A percentile compares a stretch with the other conserved stretches of the same genome.
Conservation (phyloP, 305 asterid genomes). For the Fraxinus sp. region DNA sequence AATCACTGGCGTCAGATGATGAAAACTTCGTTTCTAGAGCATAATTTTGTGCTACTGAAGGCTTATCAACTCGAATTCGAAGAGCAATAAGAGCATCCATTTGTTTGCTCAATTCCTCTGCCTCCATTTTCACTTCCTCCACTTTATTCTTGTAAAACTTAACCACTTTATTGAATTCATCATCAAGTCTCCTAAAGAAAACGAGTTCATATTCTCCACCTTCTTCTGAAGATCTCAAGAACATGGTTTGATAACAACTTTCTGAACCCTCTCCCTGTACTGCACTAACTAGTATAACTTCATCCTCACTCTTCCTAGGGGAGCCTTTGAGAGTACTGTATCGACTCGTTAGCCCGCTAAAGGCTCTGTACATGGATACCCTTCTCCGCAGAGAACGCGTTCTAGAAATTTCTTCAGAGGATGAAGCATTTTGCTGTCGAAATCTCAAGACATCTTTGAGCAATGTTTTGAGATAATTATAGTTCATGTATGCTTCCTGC, state of each 20-base stretch:
- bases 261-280: conserved; percentile 37
- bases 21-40: not conserved
- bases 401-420: conserved; percentile 25
- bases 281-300: conserved; percentile 57
- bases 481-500: conserved; percentile 75
- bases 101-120: conserved; percentile 62
- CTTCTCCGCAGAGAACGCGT: conserved; percentile 44
- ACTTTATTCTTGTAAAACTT: conserved; percentile 58
- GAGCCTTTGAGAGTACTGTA: conserved; percentile 25
- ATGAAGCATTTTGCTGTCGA: conserved; percentile 27
- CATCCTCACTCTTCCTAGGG: conserved; percentile 50
- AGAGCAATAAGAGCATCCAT: conserved; percentile 89
- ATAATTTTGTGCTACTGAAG: conserved; percentile 28
- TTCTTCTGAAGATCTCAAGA: conserved; percentile 55
- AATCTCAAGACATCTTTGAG: conserved; percentile 46
- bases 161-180: conserved; percentile 67
- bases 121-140: conserved; percentile 49
- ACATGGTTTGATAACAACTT: conserved; percentile 56
- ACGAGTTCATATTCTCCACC: conserved; percentile 64
- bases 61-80: conserved; percentile 58
- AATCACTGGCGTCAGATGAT: not conserved
- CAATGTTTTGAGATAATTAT: conserved; percentile 44
- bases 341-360: conserved; percentile 59
- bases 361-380: conserved; percentile 70
- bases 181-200: conserved; percentile 60